These are phyloP conservation scores for Radiomyces spectabilis DNA, from an alignment of 192 early-diverging fungal genomes.

Conservation along the genomic window DNA sequence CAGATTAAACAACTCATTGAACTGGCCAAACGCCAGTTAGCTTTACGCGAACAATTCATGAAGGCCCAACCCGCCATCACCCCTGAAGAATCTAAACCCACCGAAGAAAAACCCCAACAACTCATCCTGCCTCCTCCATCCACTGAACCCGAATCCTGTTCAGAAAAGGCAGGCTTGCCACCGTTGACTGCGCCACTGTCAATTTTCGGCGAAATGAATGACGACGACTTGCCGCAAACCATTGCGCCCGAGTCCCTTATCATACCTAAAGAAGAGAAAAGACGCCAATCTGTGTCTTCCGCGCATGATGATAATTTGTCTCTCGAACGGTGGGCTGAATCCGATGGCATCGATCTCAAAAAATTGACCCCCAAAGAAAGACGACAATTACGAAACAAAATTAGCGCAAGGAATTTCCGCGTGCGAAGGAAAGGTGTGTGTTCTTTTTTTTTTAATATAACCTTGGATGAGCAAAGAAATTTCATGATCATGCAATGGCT, in stretches of 20 bases:
- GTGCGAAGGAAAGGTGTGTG: slow-evolving; percentile 1
- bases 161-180: no score
- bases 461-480: no score
- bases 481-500: not conserved
- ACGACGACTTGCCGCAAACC: slow-evolving; percentile 1
- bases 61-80: not conserved
- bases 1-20: slow-evolving; percentile 31
- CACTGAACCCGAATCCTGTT: no score
- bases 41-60: slow-evolving; percentile 10
- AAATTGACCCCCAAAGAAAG: slow-evolving; percentile 7
- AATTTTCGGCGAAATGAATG: no score
- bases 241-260: not conserved
- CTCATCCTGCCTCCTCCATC: slow-evolving; percentile 1
- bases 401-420: slow-evolving; percentile 3
- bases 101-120: not conserved
- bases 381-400: slow-evolving; percentile 14
- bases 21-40: slow-evolving; percentile 23
- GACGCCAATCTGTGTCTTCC: not conserved
- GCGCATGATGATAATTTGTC: not conserved
- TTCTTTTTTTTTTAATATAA: no score
- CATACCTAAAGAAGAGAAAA: slow-evolving; percentile 2
- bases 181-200: no score
- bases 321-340: not conserved
- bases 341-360: slow-evolving; percentile 17
- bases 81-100: not conserved